phyloP scores from a whole-genome alignment of 2,329 filamentous ascomycete genomes.

The Colletotrichum tamarilloi region DNA sequence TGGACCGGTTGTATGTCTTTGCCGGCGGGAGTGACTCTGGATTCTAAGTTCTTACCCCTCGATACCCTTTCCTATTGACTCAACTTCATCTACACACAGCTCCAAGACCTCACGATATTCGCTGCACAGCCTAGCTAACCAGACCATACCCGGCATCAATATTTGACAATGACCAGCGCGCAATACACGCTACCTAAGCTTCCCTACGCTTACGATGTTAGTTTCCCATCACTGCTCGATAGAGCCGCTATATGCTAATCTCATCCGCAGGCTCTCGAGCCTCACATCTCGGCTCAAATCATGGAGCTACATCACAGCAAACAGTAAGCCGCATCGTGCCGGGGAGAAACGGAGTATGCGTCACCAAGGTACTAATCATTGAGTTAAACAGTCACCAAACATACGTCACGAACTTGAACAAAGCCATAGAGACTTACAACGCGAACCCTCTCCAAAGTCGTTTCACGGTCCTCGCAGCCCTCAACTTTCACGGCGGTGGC shows the following conservation, averaged over 20 bases:
- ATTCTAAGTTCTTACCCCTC: neutral
- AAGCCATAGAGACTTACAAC: slow-evolving; percentile 67
- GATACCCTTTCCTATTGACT: neutral
- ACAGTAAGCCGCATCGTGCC: slow-evolving; percentile 53
- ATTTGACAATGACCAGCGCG: slow-evolving; percentile 47
- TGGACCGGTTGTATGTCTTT: neutral
- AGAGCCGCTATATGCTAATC: neutral
- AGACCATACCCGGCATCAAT: neutral
- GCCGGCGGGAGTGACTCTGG: neutral
- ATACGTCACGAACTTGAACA: slow-evolving; percentile 82
- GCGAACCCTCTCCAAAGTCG: slow-evolving; percentile 59
- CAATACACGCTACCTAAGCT: slow-evolving; percentile 72
- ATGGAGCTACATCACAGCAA: slow-evolving; percentile 86
- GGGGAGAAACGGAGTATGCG: neutral
- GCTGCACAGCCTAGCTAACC: neutral
- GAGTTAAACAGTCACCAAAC: slow-evolving; percentile 66
- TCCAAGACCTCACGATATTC: neutral
- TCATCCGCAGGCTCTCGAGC: slow-evolving; percentile 70
- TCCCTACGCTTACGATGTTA: slow-evolving; percentile 77
- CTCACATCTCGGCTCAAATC: slow-evolving; percentile 80
- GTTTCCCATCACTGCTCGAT: slow-evolving; percentile 41
- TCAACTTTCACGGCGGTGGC: slow-evolving; percentile 91
- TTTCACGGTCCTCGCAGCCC: slow-evolving; percentile 73
- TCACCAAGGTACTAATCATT: neutral
- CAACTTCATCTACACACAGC: neutral